These are phyloP conservation scores for Fusarium udum DNA, from an alignment of 2,329 filamentous ascomycete genomes.

Conservation along the genomic window DNA sequence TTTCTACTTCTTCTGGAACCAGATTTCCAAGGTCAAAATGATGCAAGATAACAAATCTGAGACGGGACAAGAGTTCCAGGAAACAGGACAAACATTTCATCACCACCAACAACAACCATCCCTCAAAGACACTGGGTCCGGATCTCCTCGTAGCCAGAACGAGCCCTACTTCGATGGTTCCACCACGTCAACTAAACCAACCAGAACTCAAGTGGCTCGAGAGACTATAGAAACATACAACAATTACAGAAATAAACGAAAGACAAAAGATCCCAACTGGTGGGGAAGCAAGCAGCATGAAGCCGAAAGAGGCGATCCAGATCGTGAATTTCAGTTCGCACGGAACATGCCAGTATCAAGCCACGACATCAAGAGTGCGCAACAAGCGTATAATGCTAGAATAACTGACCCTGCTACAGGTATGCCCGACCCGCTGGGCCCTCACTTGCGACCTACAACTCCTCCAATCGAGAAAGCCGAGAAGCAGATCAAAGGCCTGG, in stretches of 20 bases:
- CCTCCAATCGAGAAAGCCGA: conserved; percentile 19
- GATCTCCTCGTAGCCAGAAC: not conserved
- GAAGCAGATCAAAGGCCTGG: conserved; percentile 13
- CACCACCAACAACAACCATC: not conserved
- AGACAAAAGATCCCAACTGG: not conserved
- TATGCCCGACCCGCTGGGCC: not conserved
- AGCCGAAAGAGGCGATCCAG: not conserved
- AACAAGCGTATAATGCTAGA: not conserved
- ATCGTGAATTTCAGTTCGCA: conserved; percentile 19
- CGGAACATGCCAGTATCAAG: conserved; percentile 7
- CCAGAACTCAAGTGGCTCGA: not conserved
- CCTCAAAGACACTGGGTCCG: not conserved
- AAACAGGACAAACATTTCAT: not conserved
- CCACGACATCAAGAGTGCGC: not conserved
- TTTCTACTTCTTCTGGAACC: not conserved
- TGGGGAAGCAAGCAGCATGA: conserved; percentile 8
- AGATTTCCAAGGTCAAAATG: not conserved
- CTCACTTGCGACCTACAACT: conserved; percentile 21
- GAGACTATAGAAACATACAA: not conserved
- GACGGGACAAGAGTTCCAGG: not conserved
- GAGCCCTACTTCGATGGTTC: not conserved
- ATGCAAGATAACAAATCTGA: not conserved
- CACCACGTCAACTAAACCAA: not conserved
- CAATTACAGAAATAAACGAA: not conserved
- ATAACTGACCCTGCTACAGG: not conserved